Evolutionary conservation across 2,329 filamentous ascomycete genomes (phyloP), one percentile per base, ranked within the genome.

Genomic region (Onygena corvina): DNA sequence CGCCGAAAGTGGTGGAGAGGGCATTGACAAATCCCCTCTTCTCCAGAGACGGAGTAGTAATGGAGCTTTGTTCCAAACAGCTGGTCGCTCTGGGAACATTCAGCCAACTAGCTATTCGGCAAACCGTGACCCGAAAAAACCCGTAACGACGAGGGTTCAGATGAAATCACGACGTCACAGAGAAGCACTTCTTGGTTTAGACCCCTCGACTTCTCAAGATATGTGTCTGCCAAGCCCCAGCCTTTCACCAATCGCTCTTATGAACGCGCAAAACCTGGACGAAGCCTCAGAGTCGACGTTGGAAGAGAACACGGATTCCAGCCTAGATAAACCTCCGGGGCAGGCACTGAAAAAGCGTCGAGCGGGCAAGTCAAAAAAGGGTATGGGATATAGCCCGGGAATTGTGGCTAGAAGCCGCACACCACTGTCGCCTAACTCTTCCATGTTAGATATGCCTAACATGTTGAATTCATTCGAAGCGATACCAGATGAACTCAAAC

Each of bases 221-320:
- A 87, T 86, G 55, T 95, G 87, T 67, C 74, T 98, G 53, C 92
- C 92, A 47, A 98, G 92, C 64, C 92, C 92, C 29, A 89, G 92
- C 60, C 70, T 98, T 50, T 98, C 92, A 21, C 92, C 92, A 3
- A 80, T 83, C 33, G 93, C 90, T 4, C 78, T 93, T 52, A 86
- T 58, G 84, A 90, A 57, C 74, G 74, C 61, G 61, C 58, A 67
- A 45, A 63, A 68, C 49, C 60, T 59, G 50, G 69, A 68, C 40
- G 67, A 40, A 23, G 36, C 64, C n/a, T 67, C 67, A 29, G 66
- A 67, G 12, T 67, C 64, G 16, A 55, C 58, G 4, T 67, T 68
- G 50, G 67, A 64, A 3, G 64, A 61, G 33, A 68, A 70, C 52
- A 64, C 67, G 1, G 69, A 71, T 53, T 69, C 68, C 1, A 68